Base-by-base conservation (phyloP, 805 yeast species). In the Komagataella phaffii region DNA sequence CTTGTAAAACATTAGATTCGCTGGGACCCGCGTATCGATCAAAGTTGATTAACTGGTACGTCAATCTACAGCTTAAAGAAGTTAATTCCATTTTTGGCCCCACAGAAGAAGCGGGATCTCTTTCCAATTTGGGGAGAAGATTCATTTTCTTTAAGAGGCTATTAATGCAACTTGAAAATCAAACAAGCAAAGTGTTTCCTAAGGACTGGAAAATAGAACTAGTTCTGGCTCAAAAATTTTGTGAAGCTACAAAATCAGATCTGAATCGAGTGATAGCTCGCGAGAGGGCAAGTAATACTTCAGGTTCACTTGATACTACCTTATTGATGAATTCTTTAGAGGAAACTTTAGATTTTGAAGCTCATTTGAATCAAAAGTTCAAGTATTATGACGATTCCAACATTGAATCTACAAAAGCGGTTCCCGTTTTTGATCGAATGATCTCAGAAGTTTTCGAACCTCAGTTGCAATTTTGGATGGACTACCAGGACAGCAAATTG, bases 21-120 rank as follows among this genome's bases (percentile, higher is more conserved):
- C 67, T 87, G 48, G 86, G 85, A 23, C 61, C 63, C 4, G 73
- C 79, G 50, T 75, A 80, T 54, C 75, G 73, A 49, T 78, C 77
- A 49, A 79, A 81, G 59, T 71, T 91, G 48, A 66, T 80, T 7
- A 77, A 74, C 48, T 88, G 95, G 91, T 87, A 85, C 64, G 76
- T 85, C 54, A 78, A 76, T 52, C 72, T 72, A 30, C 81, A 84
- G 55, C 70, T 93, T 51, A 77, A 76, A 59, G 98, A 91, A 59
- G 80, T 91, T 47, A 75, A 75, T 43, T 69, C 79, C 19, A 88
- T 93, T 8, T 93, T 93, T 67, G 76, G 80, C 51, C 73, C 81
- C 7, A 74, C 80, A 12, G 97, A 89, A 58, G 99, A 93, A 66
- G 99, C 99, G 0, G 97, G 97, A 1, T 84, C 95, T 4, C 68